Base-by-base conservation (phyloP, 768 basidiomycete genomes). In the Tephrocybe sp. region DNA sequence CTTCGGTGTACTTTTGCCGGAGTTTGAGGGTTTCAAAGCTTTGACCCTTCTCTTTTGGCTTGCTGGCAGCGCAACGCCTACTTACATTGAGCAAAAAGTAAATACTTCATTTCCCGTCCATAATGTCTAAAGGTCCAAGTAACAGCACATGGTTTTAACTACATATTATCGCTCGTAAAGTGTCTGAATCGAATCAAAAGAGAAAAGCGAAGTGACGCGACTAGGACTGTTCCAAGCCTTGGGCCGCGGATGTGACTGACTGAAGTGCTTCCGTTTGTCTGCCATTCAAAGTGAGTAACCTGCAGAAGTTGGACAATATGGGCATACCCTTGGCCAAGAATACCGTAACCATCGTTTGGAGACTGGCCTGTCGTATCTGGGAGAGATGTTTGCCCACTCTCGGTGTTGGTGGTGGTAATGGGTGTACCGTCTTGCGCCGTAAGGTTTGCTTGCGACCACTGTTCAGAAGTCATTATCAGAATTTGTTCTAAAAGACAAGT, bases 261-360 rank as follows among this genome's bases (percentile, higher is more conserved):
- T 64, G 56, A 38, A 73, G 61, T 41, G 68, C 60, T n/a, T 53
- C 54, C 22, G 49, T 57, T 52, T 69, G 44, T 9, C 73, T 73
- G 47, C 27, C 31, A 12, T 26, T 5, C 4, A 25, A 19, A 37
- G 36, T 45, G 19, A 51, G 36, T 22, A 13, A 11, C 30, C 18
- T 16, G 16, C 49, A 41, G 18, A 40, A n/a, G 16, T 12, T 16
- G 28, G 21, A 16, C 16, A 30, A 43, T 18, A 41, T 19, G 16
- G 22, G 57, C 75, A 42, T 56, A 77, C 76, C 69, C 73, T 53
- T 59, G 44, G 12, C 72, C 74, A 30, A 69, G 66, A 45, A 58
- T 69, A 30, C 72, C 70, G 58, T 86, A 86, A 61, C 85, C 85
- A 64, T 87, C 85, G 48, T 83, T 81, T 22, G 85, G 85, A 3